Base-by-base conservation (phyloP, 1,284 basidiomycete genomes). In the Laetiporus sulphureus region DNA sequence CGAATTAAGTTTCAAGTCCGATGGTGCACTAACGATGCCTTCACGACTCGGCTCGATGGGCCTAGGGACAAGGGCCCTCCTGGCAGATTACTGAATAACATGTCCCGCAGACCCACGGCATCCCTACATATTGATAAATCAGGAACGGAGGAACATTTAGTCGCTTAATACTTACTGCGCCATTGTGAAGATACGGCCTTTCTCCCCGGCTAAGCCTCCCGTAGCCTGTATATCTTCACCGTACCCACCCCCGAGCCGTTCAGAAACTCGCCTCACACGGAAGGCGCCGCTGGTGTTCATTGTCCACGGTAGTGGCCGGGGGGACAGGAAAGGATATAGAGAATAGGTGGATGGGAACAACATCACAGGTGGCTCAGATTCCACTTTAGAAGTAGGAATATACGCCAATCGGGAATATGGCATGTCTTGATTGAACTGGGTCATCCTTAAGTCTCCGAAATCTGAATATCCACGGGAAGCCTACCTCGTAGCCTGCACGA, bases 241-340 rank as follows among this genome's bases (percentile, higher is more conserved):
- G 29, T 49, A 51, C 41, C 58, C 49, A 12, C 60, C 42, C 20
- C 61, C 62, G 22, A 79, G 64, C 77, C 77, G 82, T 51, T 80
- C 72, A 13, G 69, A 71, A 18, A 84, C 73, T 39, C 71, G 71
- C 35, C 81, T 72, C 25, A 82, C 55, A 38, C 84, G 69, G 52
- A 81, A 83, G 24, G 70, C 62, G 38, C 67, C 64, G 19, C 64
- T 63, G 2, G 65, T 53, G 32, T 61, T 63, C 47, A 70, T 61
- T 22, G 63, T 69, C 68, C 74, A 76, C 7, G 73, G 70, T 22
- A 74, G 54, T 10, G 69, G 52, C 12, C 66, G 69, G 18, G 72
- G 65, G 3, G 73, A 63, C 6, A 75, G 50, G 53, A 83, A 83
- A 1, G 83, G 84, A 57, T 79, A 86, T 25, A 83, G 47, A 5